Evolutionary conservation across 2,329 filamentous ascomycete species (phyloP), one percentile per base, ranked within the genome.

Genomic region (Aureobasidium sp.): DNA sequence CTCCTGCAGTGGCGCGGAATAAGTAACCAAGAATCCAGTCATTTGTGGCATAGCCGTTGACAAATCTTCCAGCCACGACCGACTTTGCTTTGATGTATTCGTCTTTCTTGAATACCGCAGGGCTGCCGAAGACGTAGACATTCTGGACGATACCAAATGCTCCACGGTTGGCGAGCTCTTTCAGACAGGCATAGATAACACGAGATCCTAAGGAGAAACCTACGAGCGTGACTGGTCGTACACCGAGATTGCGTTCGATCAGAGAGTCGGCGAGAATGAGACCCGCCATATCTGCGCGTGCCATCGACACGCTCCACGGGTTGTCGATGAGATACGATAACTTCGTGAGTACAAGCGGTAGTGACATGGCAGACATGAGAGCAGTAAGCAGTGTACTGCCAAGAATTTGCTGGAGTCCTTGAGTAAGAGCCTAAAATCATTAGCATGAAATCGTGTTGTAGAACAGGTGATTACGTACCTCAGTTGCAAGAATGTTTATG

Each of bases 21-120:
- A 99, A 84, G 72, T 99, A 99, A 13, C 85, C 81, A 53, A 99
- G 76, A 69, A 99, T 97, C 94, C 94, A 99, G 76, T 99, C 94
- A 72, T 94, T 97, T 51, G 83, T 88, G 67, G 94, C 90, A 76
- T 92, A 99, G 16, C 90, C 94, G 70, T 96, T 99, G 66, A 99
- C 85, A 67, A 97, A 96, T 45, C 92, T 85, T n/a, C 94, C 94
- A 7, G 90, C 83, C 3, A 97, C 89, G 3, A 96, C 87, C n/a
- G 87, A 87, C 61, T 88, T 85, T 10, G 88, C 89, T 68, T 84
- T 87, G 30, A 92, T 74, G 68, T 90, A 97, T 65, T 99, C 94
- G 61, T 97, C 93, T 70, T 85, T 88, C 73, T 93, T 97, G 53
- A 90, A 90, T 9, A 99, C 92, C 10, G 97, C 81, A 2, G 94